phyloP scores from a whole-genome alignment of 805 yeast genomes.

The Yarrowia alimentaria region DNA sequence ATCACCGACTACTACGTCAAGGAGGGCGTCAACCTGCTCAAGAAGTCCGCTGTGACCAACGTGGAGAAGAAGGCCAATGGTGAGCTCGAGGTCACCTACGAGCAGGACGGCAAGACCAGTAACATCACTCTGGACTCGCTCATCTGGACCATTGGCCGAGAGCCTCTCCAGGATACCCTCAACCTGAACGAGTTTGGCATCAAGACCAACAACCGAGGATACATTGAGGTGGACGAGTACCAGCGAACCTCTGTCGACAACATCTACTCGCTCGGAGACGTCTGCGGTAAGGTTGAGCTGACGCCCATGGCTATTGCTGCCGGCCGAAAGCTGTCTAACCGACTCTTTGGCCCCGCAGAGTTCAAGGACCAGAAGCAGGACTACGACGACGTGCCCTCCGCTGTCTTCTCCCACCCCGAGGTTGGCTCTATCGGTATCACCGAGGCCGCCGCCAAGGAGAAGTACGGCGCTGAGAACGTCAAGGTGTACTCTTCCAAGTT shows the following conservation, averaged over 20 bases:
- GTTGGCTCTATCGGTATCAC: slow-evolving; percentile 90
- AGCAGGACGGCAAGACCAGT: slow-evolving; percentile 43
- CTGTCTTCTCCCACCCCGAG: slow-evolving; percentile 97
- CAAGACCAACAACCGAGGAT: slow-evolving; percentile 55
- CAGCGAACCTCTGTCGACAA: slow-evolving; percentile 73
- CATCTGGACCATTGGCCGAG: slow-evolving; percentile 94
- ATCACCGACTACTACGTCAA: slow-evolving; percentile 77
- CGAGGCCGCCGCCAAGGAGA: slow-evolving; percentile 70
- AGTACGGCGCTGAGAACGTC: slow-evolving; percentile 76
- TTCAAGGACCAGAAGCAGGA: slow-evolving; percentile 78
- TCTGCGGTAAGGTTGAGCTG: slow-evolving; percentile 85
- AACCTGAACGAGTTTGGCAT: slow-evolving; percentile 78
- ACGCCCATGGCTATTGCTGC: slow-evolving; percentile 99
- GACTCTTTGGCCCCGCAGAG: slow-evolving; percentile 78
- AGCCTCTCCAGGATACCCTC: slow-evolving; percentile 61
- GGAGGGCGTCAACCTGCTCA: slow-evolving; percentile 79
- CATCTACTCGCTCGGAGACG: slow-evolving; percentile 89
- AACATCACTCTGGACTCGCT: slow-evolving; percentile 69
- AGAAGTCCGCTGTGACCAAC: slow-evolving; percentile 52
- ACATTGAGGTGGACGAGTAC: slow-evolving; percentile 79
- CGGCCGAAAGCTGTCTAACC: slow-evolving; percentile 88
- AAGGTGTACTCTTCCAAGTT: slow-evolving; percentile 81
- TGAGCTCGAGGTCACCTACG: slow-evolving; percentile 49
- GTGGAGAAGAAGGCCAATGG: slow-evolving; percentile 45
- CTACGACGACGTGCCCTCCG: slow-evolving; percentile 85